These are phyloP conservation scores for Vitis labrusca DNA, from an alignment of 164 flowering plant genomes.

Conservation along the genomic window DNA sequence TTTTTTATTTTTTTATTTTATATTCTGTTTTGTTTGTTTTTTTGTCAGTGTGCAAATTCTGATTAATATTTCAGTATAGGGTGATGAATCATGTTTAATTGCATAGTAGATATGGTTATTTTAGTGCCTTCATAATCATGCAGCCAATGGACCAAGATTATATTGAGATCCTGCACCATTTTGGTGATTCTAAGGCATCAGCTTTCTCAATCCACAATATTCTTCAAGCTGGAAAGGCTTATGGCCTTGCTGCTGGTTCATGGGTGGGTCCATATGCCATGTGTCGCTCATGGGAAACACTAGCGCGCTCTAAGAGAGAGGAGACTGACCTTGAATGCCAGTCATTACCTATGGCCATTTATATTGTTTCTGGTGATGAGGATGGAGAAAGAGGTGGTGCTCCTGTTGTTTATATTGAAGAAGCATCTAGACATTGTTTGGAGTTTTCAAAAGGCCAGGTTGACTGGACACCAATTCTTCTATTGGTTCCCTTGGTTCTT, in stretches of 20 bases:
- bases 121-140: slow-evolving; percentile 24
- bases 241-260: slow-evolving; percentile 91
- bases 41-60: not conserved
- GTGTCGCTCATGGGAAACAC: slow-evolving; percentile 92
- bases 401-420: slow-evolving; percentile 81
- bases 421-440: slow-evolving; percentile 55
- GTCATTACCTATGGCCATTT: slow-evolving; percentile 70
- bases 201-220: slow-evolving; percentile 90
- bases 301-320: slow-evolving; percentile 48
- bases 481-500: slow-evolving; percentile 94
- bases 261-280: slow-evolving; percentile 99
- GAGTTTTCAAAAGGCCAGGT: slow-evolving; percentile 59
- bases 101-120: slow-evolving; percentile 21
- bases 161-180: slow-evolving; percentile 66
- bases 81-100: slow-evolving; percentile 12
- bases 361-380: slow-evolving; percentile 97
- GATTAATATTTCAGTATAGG: not conserved
- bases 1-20: not conserved
- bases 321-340: slow-evolving; percentile 23
- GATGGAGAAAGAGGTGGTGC: slow-evolving; percentile 99
- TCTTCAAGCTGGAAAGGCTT: slow-evolving; percentile 73
- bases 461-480: slow-evolving; percentile 75
- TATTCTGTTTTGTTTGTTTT: too few species aligned
- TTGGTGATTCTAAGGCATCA: slow-evolving; percentile 81
- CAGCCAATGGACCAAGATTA: slow-evolving; percentile 71